Conservation (phyloP, 768 basidiomycete species). For the Trametes punicea region DNA sequence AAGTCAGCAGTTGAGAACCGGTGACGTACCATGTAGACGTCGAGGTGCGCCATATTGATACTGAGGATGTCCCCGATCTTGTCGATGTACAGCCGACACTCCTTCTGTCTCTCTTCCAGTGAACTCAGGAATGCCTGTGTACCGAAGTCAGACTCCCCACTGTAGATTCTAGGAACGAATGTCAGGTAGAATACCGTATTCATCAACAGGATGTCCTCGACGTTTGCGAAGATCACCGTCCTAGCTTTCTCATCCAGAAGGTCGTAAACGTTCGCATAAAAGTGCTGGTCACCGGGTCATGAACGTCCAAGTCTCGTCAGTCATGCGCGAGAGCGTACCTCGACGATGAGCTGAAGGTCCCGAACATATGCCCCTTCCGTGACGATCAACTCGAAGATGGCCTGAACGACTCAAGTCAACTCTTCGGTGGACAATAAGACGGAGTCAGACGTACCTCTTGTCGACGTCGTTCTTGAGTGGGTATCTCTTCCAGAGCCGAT, state of each 20-base stretch:
- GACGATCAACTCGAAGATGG: conserved; percentile 91
- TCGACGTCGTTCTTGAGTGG: conserved; percentile 71
- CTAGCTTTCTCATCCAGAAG: conserved; percentile 74
- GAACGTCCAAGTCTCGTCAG: neutral
- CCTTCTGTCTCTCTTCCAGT: conserved; percentile 88
- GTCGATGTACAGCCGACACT: conserved; percentile 89
- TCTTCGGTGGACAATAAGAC: neutral
- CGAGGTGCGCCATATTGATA: conserved; percentile 72
- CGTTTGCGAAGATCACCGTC: conserved; percentile 84
- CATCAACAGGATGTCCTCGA: conserved; percentile 87
- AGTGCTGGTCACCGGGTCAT: conserved; percentile 49
- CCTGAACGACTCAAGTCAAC: conserved; percentile 37
- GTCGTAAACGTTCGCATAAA: conserved; percentile 76
- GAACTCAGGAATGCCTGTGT: conserved; percentile 75
- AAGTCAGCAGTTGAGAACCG: neutral
- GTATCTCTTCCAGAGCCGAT: conserved; percentile 77
- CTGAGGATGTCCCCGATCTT: conserved; percentile 82
- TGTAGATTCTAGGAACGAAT: neutral
- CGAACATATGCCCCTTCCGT: conserved; percentile 91
- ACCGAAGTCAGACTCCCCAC: neutral
- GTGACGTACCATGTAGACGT: conserved; percentile 69
- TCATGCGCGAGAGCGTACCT: conserved; percentile 45
- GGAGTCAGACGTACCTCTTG: conserved; percentile 69
- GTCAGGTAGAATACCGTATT: conserved; percentile 61
- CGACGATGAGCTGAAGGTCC: conserved; percentile 87